phyloP scores from a whole-genome alignment of 495 filamentous ascomycete genomes.

The Lasiosphaeria miniovina region DNA sequence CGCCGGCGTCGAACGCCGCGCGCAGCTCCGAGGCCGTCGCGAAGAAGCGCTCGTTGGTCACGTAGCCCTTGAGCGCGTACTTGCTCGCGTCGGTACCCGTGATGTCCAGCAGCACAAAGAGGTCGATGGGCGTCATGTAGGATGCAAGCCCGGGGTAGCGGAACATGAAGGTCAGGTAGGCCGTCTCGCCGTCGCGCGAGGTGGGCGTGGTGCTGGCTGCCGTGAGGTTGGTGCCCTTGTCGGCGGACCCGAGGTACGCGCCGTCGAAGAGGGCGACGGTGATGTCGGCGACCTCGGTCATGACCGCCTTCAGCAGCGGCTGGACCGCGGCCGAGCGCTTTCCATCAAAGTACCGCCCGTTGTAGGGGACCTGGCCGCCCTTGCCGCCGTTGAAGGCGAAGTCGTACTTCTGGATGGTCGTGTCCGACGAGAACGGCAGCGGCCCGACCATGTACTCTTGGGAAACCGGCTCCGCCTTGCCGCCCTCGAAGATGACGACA shows the following conservation, averaged over 20 bases:
- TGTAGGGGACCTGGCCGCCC: slow-evolving; percentile 33
- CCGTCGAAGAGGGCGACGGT: slow-evolving; percentile 32
- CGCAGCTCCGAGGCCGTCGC: slow-evolving; percentile 32
- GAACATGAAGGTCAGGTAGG: slow-evolving; percentile 34
- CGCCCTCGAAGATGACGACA: slow-evolving; percentile 43
- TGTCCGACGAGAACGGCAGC: slow-evolving; percentile 40
- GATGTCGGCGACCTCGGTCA: slow-evolving; percentile 37
- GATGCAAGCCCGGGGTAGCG: slow-evolving; percentile 32
- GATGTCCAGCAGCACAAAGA: slow-evolving; percentile 37
- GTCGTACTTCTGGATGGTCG: slow-evolving; percentile 38
- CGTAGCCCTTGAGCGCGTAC: slow-evolving; percentile 35
- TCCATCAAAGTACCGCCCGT: slow-evolving; percentile 35
- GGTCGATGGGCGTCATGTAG: slow-evolving; percentile 35
- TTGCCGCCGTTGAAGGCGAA: slow-evolving; percentile 44
- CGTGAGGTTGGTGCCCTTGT: slow-evolving; percentile 30
- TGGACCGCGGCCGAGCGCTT: slow-evolving; percentile 25
- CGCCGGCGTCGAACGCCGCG: slow-evolving; percentile 36
- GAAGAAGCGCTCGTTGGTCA: slow-evolving; percentile 36
- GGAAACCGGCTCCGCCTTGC: slow-evolving; percentile 42
- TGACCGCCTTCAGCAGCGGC: slow-evolving; percentile 28
- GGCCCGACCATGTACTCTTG: slow-evolving; percentile 52
- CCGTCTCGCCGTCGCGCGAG: slow-evolving; percentile 32
- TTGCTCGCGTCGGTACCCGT: slow-evolving; percentile 36
- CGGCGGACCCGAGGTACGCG: slow-evolving; percentile 29
- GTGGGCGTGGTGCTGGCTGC: slow-evolving; percentile 27